Conservation (phyloP, 2,329 filamentous ascomycete genomes). For the Colletotrichum navitas region DNA sequence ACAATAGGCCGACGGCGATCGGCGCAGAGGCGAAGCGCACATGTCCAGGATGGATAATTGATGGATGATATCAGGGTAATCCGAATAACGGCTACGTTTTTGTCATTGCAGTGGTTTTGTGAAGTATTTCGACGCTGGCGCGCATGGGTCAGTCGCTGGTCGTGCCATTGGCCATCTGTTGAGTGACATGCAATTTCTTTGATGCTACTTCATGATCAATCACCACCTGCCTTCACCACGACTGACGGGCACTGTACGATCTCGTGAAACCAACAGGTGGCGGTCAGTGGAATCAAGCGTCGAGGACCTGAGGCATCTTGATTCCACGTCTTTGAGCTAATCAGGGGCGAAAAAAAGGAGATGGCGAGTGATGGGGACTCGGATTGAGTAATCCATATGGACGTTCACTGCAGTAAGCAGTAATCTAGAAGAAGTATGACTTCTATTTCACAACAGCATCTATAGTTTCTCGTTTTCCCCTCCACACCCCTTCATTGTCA, state of each 20-base stretch:
- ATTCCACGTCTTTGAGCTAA: too few species aligned
- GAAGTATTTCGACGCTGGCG: background rate
- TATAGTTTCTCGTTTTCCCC: too few species aligned
- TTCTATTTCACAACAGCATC: background rate
- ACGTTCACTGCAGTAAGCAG: background rate
- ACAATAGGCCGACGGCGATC: conserved; percentile 35
- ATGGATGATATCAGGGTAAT: conserved; percentile 31
- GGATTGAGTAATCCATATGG: background rate
- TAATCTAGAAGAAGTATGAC: background rate
- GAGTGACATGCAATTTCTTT: background rate
- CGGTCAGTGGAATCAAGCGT: too few species aligned
- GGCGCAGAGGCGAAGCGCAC: conserved; percentile 41
- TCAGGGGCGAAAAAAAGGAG: background rate
- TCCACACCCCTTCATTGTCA: too few species aligned
- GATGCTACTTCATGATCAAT: background rate
- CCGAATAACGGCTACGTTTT: conserved; percentile 9
- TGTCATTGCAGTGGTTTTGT: conserved; percentile 1
- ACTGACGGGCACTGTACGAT: too few species aligned
- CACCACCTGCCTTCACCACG: too few species aligned
- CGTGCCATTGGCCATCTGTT: background rate
- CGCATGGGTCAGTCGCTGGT: background rate
- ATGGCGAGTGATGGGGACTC: background rate
- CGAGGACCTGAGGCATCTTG: too few species aligned
- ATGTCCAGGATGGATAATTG: conserved; percentile 22
- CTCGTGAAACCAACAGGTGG: too few species aligned